A percentile compares a stretch with the other conserved stretches of the same genome.
phyloP scores from a whole-genome alignment of 2,329 filamentous ascomycete species.

The Leptographium flavum region DNA sequence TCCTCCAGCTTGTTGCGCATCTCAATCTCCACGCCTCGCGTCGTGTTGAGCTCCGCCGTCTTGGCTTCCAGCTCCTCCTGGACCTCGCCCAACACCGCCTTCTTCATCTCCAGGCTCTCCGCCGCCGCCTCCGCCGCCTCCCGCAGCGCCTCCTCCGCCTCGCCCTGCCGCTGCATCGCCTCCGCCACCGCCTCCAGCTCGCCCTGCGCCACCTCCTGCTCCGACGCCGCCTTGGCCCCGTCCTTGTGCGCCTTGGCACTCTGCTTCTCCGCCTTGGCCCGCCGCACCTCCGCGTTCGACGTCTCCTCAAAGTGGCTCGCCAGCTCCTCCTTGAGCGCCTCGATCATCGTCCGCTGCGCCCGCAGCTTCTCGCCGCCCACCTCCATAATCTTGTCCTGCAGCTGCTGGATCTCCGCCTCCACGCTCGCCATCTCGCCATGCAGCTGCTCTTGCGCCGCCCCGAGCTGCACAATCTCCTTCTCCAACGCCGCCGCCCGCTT shows the following conservation, averaged over 20 bases:
- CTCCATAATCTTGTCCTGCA: slow-evolving; percentile 98
- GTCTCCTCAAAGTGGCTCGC: slow-evolving; percentile 65
- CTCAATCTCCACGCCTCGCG: slow-evolving; percentile 81
- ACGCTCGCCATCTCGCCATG: slow-evolving; percentile 76
- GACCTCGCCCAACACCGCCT: slow-evolving; percentile 61
- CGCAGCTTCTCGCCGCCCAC: slow-evolving; percentile 88
- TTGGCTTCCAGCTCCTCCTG: slow-evolving; percentile 83
- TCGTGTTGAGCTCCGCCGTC: slow-evolving; percentile 74
- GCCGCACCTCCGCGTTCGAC: slow-evolving; percentile 74
- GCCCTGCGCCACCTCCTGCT: slow-evolving; percentile 54
- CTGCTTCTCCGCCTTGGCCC: slow-evolving; percentile 89
- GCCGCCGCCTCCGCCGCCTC: slow-evolving; percentile 69
- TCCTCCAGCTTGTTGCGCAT: slow-evolving; percentile 98
- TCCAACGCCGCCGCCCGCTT: slow-evolving; percentile 57
- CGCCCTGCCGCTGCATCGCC: slow-evolving; percentile 64
- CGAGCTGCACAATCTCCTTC: slow-evolving; percentile 61
- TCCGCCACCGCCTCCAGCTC: slow-evolving; percentile 69
- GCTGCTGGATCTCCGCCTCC: slow-evolving; percentile 79
- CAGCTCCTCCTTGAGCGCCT: slow-evolving; percentile 77
- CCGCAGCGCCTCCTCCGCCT: slow-evolving; percentile 58
- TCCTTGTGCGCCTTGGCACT: slow-evolving; percentile 77
- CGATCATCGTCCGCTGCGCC: slow-evolving; percentile 79
- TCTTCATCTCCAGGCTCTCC: slow-evolving; percentile 62
- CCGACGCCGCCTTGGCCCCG: slow-evolving; percentile 61
- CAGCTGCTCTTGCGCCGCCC: slow-evolving; percentile 66